phyloP scores from a whole-genome alignment of 192 early-diverging fungal species.

The Backusella mclennaniae region DNA sequence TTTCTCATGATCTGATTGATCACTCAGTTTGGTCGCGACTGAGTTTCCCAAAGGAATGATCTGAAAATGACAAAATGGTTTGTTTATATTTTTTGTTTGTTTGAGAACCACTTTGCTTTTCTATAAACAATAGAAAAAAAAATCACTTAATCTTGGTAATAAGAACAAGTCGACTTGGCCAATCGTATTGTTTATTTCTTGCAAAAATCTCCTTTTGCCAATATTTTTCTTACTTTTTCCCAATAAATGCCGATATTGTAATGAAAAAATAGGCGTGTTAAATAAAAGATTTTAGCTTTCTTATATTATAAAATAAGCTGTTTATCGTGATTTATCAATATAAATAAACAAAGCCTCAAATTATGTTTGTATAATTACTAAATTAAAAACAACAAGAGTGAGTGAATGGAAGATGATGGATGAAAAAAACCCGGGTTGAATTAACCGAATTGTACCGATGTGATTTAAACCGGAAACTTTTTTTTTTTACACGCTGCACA shows the following conservation, averaged over 20 bases:
- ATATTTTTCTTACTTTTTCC: background rate
- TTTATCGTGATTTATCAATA: background rate
- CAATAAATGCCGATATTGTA: background rate
- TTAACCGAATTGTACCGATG: conserved; percentile 1
- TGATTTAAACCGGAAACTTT: conserved; percentile 4
- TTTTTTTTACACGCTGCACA: background rate
- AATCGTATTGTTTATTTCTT: background rate
- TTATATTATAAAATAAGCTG: background rate
- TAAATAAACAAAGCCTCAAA: background rate
- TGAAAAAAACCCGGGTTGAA: background rate
- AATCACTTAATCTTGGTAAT: background rate
- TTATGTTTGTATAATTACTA: background rate
- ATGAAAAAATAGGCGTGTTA: background rate
- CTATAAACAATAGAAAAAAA: too few species aligned
- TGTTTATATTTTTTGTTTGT: background rate
- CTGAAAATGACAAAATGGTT: background rate
- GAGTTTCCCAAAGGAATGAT: background rate
- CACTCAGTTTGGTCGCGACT: background rate
- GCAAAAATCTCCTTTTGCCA: background rate
- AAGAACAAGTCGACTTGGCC: background rate
- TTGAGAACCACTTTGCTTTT: background rate
- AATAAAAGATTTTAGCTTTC: background rate
- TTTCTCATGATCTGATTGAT: background rate
- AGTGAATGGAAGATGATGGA: background rate
- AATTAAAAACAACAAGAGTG: background rate